Evolutionary conservation across 805 yeast genomes (phyloP), one percentile per base, ranked within the genome.

Genomic region (Naumovozyma baii): DNA sequence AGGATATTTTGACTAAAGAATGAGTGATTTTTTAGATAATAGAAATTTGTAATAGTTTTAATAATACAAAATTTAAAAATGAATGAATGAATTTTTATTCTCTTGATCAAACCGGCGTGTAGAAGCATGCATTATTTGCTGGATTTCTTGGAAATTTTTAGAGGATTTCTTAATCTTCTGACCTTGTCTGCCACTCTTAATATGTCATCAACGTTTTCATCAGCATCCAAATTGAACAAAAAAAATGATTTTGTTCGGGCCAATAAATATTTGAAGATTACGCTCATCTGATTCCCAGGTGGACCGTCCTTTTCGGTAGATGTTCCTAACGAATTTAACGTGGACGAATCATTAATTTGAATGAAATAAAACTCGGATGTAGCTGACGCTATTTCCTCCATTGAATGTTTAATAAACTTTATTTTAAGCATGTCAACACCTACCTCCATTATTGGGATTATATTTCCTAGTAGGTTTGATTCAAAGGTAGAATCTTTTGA

Each of bases 1-100:
- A 76, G 59, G 88, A 80, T 49, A 69, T 82, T 38, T 59, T 78
- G n/a, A 63, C 73, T 10, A 57, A 59, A 36, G 56, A 53, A 38
- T 56, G 41, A 46, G 20, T n/a, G 10, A 20, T 10, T 5, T 31
- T 29, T 29, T 18, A 32, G 10, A 22, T 7, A 22, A 22, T 22
- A 22, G 26, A 22, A 22, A 10, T 22, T 22, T 22, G 26, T 22
- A 22, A 10, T 22, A 22, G n/a, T 22, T 7, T 22, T 22, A 22
- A 22, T 22, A 22, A 22, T 22, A 22, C 26, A 22, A 10, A 10
- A 7, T 22, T 22, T 22, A 22, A 7, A 7, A 22, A 22, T 22
- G 26, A 22, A 22, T 22, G n/a, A n/a, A n/a, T n/a, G n/a, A 22
- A 22, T 22, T 22, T 7, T 22, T 22, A 7, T 22, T 22, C 26